A percentile compares a stretch with the other conserved stretches of the same genome.
Evolutionary conservation across 2,329 filamentous ascomycete genomes (phyloP).

Genomic region (Pseudogymnoascus sp.): DNA sequence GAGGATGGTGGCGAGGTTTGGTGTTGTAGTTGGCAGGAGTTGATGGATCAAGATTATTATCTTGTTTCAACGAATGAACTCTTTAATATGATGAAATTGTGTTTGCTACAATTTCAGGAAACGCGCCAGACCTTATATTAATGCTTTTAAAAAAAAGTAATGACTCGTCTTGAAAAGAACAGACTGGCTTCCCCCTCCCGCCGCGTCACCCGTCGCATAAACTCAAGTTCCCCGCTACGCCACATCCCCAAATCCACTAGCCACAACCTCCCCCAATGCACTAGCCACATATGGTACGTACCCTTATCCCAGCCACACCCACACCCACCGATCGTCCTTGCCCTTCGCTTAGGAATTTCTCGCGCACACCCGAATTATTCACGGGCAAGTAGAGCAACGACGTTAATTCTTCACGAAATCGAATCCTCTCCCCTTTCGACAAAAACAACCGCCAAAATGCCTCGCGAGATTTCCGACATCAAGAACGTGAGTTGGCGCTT

Average conservation of each 20-base stretch:
- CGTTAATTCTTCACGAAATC: constrained; percentile 7
- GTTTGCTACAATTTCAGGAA: background rate
- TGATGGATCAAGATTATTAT: background rate
- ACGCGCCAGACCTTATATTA: background rate
- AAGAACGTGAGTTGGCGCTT: constrained; percentile 55
- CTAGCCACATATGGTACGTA: constrained; percentile 3
- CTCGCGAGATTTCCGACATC: constrained; percentile 96
- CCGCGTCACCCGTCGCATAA: constrained; percentile 3
- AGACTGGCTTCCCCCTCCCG: background rate
- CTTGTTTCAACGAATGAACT: background rate
- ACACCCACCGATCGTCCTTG: constrained; percentile 6
- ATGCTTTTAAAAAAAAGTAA: background rate
- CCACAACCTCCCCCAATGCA: background rate
- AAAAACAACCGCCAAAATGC: constrained; percentile 67
- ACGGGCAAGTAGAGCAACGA: constrained; percentile 3
- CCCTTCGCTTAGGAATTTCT: constrained; percentile 12
- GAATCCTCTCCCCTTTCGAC: constrained; percentile 15
- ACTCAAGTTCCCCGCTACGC: background rate
- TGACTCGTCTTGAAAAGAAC: constrained; percentile 5
- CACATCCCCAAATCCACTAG: background rate
- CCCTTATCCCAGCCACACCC: constrained; percentile 1
- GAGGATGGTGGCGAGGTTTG: constrained; percentile 1
- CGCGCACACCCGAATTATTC: constrained; percentile 9
- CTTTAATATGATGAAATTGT: background rate
- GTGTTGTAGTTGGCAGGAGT: background rate